Evolutionary conservation across 2,329 filamentous ascomycete genomes (phyloP), one percentile per base, ranked within the genome.

Genomic region (Fusarium solani-melongenae): DNA sequence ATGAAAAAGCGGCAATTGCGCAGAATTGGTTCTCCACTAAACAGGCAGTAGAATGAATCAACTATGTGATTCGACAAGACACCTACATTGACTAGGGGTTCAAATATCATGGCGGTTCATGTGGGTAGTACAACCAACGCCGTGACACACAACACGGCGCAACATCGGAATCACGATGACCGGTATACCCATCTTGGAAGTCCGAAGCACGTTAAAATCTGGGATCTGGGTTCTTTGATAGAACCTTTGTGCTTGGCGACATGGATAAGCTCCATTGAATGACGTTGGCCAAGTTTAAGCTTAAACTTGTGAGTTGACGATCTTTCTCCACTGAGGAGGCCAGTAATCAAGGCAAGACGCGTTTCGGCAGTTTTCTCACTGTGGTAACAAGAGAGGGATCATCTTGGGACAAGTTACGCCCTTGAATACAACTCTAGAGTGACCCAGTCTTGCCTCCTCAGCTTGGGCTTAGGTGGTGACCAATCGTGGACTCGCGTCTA

Each of bases 261-360:
- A 57, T 44, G 55, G 46, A 29, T 41, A n/a, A 27, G 44, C 24
- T 33, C 64, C 17, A 38, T 62, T 55, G 29, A 51, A 70, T 70
- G 67, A 70, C 64, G 64, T 70, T 58, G 59, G 67, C 67, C 67
- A 67, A 70, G 64, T 59, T 70, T 67, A 67, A 70, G 67, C 67
- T 70, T 70, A 67, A 70, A 55, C 46, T 58, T 64, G 11, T 20
- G 33, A 51, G 22, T 62, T 62, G 59, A 27, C 29, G 36, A 38
- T 51, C 20, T n/a, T 27, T 31, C 57, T 59, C 57, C 57, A 44
- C 57, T 14, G 1, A 17, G 15, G 11, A 29, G 17, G 17, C 20
- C 5, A 44, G 24, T 24, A 34, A 49, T 29, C 58, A 49, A 61
- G 41, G 41, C 41, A 41, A 29, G 20, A 22, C 29, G 41, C 17